A percentile compares a stretch with the other conserved stretches of the same genome.
Conservation (phyloP, 495 filamentous ascomycete genomes). For the Melanomma pulvis-pyrius region DNA sequence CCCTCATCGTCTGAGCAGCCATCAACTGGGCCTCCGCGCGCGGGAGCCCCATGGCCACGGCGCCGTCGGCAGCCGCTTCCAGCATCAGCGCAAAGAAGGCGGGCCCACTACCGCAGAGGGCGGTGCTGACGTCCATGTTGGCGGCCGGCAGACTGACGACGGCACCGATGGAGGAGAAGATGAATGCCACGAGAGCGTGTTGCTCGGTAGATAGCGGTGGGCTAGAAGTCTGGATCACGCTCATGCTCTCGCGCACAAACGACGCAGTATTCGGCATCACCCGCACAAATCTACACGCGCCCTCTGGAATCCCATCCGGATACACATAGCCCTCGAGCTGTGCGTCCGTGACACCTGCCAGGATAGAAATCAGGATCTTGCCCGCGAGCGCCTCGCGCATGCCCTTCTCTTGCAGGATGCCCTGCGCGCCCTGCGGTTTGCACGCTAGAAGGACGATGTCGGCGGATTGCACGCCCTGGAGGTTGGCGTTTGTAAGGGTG, state of each 20-base stretch:
- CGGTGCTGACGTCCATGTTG: slow-evolving; percentile 74
- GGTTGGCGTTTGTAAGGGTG: slow-evolving; percentile 59
- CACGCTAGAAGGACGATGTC: slow-evolving; percentile 74
- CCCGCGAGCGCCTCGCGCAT: slow-evolving; percentile 70
- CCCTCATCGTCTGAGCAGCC: slow-evolving; percentile 78
- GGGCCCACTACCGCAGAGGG: slow-evolving; percentile 76
- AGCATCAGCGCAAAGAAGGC: slow-evolving; percentile 79
- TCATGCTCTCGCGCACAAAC: slow-evolving; percentile 77
- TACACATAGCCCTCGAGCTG: slow-evolving; percentile 67
- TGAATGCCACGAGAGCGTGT: slow-evolving; percentile 68
- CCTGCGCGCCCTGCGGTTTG: slow-evolving; percentile 74
- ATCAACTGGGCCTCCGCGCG: slow-evolving; percentile 75
- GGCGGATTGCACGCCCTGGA: slow-evolving; percentile 58
- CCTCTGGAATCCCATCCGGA: slow-evolving; percentile 41
- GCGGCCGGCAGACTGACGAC: slow-evolving; percentile 64
- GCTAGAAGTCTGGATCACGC: slow-evolving; percentile 66
- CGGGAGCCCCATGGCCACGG: slow-evolving; percentile 78
- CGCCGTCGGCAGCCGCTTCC: slow-evolving; percentile 76
- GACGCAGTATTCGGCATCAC: slow-evolving; percentile 80
- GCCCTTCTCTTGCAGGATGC: slow-evolving; percentile 63
- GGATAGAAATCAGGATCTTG: slow-evolving; percentile 82
- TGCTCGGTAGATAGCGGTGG: slow-evolving; percentile 59
- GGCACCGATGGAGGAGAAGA: slow-evolving; percentile 72
- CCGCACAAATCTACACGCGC: slow-evolving; percentile 61
- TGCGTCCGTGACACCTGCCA: slow-evolving; percentile 73